phyloP scores from a whole-genome alignment of 768 basidiomycete species.

The Gymnopilus dilepis region DNA sequence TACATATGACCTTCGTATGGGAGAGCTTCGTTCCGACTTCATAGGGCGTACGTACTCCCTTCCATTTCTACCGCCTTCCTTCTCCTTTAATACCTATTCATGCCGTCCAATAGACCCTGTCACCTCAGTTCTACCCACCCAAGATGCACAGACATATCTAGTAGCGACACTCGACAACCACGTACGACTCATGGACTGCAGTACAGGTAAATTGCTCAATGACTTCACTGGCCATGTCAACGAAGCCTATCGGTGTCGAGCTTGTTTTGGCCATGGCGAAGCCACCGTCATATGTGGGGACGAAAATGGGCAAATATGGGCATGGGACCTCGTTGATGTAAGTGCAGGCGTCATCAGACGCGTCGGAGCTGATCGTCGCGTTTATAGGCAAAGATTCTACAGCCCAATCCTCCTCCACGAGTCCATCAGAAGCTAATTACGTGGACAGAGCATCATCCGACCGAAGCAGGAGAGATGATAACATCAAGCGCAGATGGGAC shows the following conservation, averaged over 20 bases:
- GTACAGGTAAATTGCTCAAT: constrained; percentile 84
- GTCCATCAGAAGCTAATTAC: constrained; percentile 86
- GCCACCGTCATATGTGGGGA: constrained; percentile 86
- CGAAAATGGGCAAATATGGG: constrained; percentile 88
- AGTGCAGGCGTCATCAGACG: constrained; percentile 20
- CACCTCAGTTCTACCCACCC: constrained; percentile 79
- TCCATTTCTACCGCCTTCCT: not conserved
- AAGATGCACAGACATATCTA: constrained; percentile 80
- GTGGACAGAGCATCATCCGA: constrained; percentile 92
- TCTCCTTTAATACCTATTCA: constrained; percentile 8
- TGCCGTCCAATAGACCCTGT: constrained; percentile 72
- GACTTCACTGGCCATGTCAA: constrained; percentile 82
- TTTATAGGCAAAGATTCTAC: constrained; percentile 68
- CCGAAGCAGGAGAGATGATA: constrained; percentile 79
- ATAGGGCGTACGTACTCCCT: constrained; percentile 74
- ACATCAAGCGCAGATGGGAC: constrained; percentile 92
- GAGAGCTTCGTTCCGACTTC: constrained; percentile 87
- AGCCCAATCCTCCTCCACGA: constrained; percentile 76
- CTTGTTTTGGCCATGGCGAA: constrained; percentile 85
- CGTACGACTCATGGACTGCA: constrained; percentile 83
- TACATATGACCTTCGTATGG: constrained; percentile 94
- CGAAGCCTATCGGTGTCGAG: constrained; percentile 76
- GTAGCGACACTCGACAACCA: constrained; percentile 85
- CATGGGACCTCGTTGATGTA: constrained; percentile 93
- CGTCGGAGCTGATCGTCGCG: constrained; percentile 13